Conservation (phyloP, 106 monocot species). For the Dendrobium catenatum region DNA sequence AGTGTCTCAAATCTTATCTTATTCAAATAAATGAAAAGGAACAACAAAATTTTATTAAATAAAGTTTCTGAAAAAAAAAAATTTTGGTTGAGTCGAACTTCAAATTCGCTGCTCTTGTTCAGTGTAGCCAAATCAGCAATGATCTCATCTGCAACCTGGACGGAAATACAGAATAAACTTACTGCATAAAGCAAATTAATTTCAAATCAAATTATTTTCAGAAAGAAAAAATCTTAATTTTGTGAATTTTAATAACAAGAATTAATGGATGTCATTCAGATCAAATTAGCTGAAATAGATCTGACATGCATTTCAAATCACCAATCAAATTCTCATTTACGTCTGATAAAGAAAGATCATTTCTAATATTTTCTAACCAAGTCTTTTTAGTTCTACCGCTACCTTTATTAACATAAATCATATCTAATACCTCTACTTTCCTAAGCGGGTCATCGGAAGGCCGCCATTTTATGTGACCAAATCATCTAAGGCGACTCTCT, state of each 20-base stretch:
- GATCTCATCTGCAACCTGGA: slow-evolving; percentile 75
- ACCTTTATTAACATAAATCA: too few relatives aligned
- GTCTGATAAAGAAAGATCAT: too few relatives aligned
- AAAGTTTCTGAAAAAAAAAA: background rate
- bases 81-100: slow-evolving; percentile 14
- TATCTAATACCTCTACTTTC: too few relatives aligned
- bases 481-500: too few relatives aligned
- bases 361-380: too few relatives aligned
- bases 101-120: slow-evolving; percentile 14
- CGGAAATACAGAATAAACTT: background rate
- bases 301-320: background rate
- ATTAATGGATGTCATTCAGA: background rate
- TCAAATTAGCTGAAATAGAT: background rate
- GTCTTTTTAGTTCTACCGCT: too few relatives aligned
- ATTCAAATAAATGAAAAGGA: background rate
- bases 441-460: too few relatives aligned
- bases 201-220: background rate
- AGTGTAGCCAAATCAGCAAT: slow-evolving; percentile 36
- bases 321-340: background rate
- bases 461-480: too few relatives aligned
- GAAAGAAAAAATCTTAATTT: background rate
- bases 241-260: background rate
- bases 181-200: background rate
- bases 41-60: slow-evolving; percentile 1
- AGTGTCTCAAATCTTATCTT: background rate